These are phyloP conservation scores for Ganoderma boninense DNA, from an alignment of 1,284 basidiomycete genomes.

Conservation along the genomic window DNA sequence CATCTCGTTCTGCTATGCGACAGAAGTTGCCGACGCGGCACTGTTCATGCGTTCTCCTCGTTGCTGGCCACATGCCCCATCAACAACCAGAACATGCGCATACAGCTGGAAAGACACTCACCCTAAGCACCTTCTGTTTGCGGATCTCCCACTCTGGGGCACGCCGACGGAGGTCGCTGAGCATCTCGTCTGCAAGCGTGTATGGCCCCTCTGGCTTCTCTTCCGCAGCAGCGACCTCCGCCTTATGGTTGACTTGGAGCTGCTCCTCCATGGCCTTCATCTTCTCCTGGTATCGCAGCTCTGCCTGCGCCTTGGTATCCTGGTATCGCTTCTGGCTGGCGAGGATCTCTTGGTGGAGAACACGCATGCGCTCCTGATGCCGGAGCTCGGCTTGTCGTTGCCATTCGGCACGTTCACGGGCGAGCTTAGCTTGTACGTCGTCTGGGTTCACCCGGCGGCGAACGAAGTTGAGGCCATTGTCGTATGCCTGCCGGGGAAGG, in stretches of 20 bases:
- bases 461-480: slow-evolving; percentile 41
- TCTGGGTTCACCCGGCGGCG: slow-evolving; percentile 32
- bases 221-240: slow-evolving; percentile 31
- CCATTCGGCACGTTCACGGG: slow-evolving; percentile 69
- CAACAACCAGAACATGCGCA: neutral
- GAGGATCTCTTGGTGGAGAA: slow-evolving; percentile 44
- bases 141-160: slow-evolving; percentile 73
- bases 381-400: slow-evolving; percentile 58
- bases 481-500: slow-evolving; percentile 55
- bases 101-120: slow-evolving; percentile 29
- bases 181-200: slow-evolving; percentile 40
- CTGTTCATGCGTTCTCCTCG: slow-evolving; percentile 35
- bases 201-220: slow-evolving; percentile 32
- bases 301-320: slow-evolving; percentile 34
- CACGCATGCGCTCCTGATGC: slow-evolving; percentile 53
- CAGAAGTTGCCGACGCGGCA: slow-evolving; percentile 15
- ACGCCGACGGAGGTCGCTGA: slow-evolving; percentile 55
- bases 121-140: slow-evolving; percentile 51
- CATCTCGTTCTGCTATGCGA: slow-evolving; percentile 24
- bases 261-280: slow-evolving; percentile 38
- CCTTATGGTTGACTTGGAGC: slow-evolving; percentile 32
- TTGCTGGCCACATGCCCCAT: slow-evolving; percentile 23
- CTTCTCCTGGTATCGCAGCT: slow-evolving; percentile 38
- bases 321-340: slow-evolving; percentile 38
- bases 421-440: slow-evolving; percentile 54